phyloP scores from a whole-genome alignment of 805 yeast genomes.

The Starmerella floricola region DNA sequence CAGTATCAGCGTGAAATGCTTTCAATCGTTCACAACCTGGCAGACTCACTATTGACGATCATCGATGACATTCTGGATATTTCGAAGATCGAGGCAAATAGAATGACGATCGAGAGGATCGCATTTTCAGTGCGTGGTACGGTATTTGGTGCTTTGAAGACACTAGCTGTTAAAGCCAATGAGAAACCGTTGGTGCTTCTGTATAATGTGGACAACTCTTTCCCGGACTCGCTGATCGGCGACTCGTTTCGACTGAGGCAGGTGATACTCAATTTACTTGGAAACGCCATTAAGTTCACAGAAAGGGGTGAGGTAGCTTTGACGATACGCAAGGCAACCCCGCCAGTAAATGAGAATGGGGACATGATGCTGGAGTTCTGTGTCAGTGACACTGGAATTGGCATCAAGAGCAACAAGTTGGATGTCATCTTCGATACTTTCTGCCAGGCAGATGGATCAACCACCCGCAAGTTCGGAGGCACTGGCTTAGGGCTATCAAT shows the following conservation, averaged over 20 bases:
- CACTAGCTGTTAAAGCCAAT: conserved; percentile 79
- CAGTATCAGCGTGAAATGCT: conserved; percentile 89
- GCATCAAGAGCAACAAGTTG: conserved; percentile 72
- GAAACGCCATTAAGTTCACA: conserved; percentile 83
- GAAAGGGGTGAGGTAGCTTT: conserved; percentile 70
- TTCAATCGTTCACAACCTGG: conserved; percentile 76
- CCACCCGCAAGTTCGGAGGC: conserved; percentile 86
- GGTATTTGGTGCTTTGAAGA: conserved; percentile 79
- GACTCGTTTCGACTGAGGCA: conserved; percentile 82
- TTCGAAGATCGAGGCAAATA: conserved; percentile 83
- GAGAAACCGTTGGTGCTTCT: conserved; percentile 71
- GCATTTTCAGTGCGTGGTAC: conserved; percentile 79
- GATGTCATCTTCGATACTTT: conserved; percentile 80
- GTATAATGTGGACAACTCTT: conserved; percentile 72
- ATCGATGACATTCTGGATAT: conserved; percentile 86
- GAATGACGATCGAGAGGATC: conserved; percentile 85
- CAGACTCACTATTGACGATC: conserved; percentile 72
- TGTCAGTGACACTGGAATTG: conserved; percentile 84
- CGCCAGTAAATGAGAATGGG: conserved; percentile 30
- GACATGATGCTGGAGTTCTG: conserved; percentile 62
- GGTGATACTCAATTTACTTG: conserved; percentile 74
- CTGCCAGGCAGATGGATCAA: conserved; percentile 89
- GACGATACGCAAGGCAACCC: conserved; percentile 49
- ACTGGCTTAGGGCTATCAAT: conserved; percentile 83
- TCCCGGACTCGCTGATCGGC: conserved; percentile 78